Evolutionary conservation across 768 basidiomycete genomes (phyloP).

Genomic region (Tylopilus rubrobrunneus): DNA sequence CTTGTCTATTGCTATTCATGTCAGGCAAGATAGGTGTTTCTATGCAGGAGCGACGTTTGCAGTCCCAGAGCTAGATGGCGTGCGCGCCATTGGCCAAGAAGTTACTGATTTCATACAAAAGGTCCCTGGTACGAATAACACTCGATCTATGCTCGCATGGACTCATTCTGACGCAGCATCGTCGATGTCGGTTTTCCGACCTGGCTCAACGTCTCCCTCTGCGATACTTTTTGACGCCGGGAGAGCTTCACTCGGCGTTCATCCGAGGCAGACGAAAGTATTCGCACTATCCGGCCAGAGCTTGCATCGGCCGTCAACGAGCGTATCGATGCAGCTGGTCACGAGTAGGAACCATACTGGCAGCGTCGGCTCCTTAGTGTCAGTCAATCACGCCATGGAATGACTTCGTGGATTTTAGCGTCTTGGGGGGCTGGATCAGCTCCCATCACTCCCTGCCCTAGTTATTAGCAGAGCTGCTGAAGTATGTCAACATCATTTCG

Average conservation of each 20-base stretch:
- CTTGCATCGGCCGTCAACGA: conserved; percentile 84
- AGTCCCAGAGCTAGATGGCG: conserved; percentile 85
- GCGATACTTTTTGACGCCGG: conserved; percentile 91
- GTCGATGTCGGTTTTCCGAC: conserved; percentile 79
- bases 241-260: conserved; percentile 80
- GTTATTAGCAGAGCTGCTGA: conserved; percentile 85
- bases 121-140: conserved; percentile 66
- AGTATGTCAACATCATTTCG: conserved; percentile 68
- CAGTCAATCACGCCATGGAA: not conserved
- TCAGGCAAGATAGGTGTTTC: conserved; percentile 54
- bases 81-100: conserved; percentile 77
- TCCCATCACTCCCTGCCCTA: conserved; percentile 92
- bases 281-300: conserved; percentile 83
- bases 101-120: conserved; percentile 89
- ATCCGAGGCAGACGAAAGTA: conserved; percentile 90
- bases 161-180: conserved; percentile 48
- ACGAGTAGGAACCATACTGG: conserved; percentile 89
- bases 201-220: conserved; percentile 87
- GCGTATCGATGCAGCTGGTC: conserved; percentile 90
- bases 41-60: conserved; percentile 75
- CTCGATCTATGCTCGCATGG: not conserved
- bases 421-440: conserved; percentile 78
- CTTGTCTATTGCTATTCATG: not conserved
- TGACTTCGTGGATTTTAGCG: conserved; percentile 65
- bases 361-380: conserved; percentile 84